Base-by-base conservation (phyloP, 2,329 filamentous ascomycete species). In the Exophiala lecanii-corni region DNA sequence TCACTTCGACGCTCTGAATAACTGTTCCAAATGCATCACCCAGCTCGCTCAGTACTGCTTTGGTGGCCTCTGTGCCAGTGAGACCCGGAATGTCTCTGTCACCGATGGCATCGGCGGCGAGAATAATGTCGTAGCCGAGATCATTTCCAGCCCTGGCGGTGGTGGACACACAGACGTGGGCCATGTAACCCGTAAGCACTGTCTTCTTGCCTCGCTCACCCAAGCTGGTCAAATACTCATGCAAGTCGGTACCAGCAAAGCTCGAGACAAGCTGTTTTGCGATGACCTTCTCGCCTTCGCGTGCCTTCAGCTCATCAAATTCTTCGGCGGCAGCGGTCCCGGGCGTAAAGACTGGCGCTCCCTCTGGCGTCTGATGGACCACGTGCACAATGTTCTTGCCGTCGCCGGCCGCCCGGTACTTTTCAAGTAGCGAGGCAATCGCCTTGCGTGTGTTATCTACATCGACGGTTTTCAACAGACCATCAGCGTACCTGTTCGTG, bases 31-130 rank as follows among this genome's bases (percentile, higher is more conserved):
- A 82, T 1, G 69, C 74, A 70, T 85, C 81, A 0, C 56, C 76
- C 57, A 85, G 62, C 61, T 84, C 81, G 4, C 69, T 67, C 52
- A 85, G 60, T 2, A 68, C 69, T 40, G 60, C 62, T 32, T 67
- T 67, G 6, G 67, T 73, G 16, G 83, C 57, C 42, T 80, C 71
- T 9, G 72, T 70, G 0, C 75, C 79, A 4, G 67, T 65, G 0
- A 72, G 74, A 1, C 80, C 80, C 1, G 81, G 81, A 33, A 85
- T 82, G 57, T 84, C 72, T 6, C 82, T 62, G 59, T 84, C 81
- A 0, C 82, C 81, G 26, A 86, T 73, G 0, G 70, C 79, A 57
- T 84, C 82, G 53, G 74, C 68, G 0, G 72, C 75, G 16, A 85
- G 57, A 1, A 84, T 42, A 17, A 84, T 74, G 56, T 86, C 79